Evolutionary conservation across 2,329 filamentous ascomycete species (phyloP), one percentile per base, ranked within the genome.

Genomic region (Leptographium flavum): DNA sequence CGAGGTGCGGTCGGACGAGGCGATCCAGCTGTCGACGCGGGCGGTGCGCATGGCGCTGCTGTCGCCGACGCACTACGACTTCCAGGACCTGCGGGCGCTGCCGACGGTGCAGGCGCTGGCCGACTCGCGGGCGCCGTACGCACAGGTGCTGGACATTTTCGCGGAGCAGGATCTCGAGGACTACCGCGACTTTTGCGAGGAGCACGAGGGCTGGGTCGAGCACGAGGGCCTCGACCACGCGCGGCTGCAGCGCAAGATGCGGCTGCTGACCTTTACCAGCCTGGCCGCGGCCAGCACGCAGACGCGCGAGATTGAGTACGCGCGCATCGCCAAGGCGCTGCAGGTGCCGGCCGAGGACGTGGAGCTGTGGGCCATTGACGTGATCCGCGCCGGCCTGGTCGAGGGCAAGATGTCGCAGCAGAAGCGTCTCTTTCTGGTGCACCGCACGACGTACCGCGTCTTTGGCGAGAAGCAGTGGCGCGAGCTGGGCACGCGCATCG

Each of bases 391-490:
- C 40, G 87, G 88, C 30, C 79, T 98, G 32, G 86, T 98, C 43
- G 92, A 98, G 70, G 92, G 92, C 61, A 94, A 94, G 68, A 79
- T 98, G 55, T 92, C 84, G 48, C 92, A 98, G 69, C 76, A 90
- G 61, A 87, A 87, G 62, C 78, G 86, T 61, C 84, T 90, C 52
- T 96, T 98, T 74, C 74, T 95, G 45, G 87, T 98, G 50, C 92
- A 98, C 73, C 81, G 92, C 61, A 87, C 87, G 57, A 94, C 87
- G 49, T 95, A 96, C 74, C 82, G 92, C 50, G 88, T 95, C 45
- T 98, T 98, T 59, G 87, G 87, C 55, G 87, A 94, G 70, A 93
- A 93, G 74, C 92, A 98, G 70, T 98, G 93, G 87, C 79, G 84
- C 55, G 90, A 98, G 70, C 82, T 98, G 45, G 84, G 87, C 49